Evolutionary conservation across 306 rosid species (phyloP), one percentile per base, ranked within the genome.

Genomic region (Pterocarpus macrocarpus): DNA sequence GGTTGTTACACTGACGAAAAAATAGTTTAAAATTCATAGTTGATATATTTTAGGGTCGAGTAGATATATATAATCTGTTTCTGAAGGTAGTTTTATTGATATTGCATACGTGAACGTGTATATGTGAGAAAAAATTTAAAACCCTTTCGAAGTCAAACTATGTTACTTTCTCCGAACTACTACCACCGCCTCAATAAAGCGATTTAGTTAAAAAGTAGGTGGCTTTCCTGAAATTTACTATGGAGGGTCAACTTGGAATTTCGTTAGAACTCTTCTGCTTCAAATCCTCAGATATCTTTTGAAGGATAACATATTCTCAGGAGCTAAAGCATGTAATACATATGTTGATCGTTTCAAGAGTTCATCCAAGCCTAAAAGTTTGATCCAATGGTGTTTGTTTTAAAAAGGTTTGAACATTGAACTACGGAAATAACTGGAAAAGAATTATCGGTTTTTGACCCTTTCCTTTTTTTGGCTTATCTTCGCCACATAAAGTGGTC

Each of bases 321-420:
- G 33, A 32, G 62, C 39, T 8, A 16, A 39, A 35, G 50, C 63
- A 32, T 61, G 44, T 34, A 61, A 30, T 14, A 32, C 15, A 32
- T 2, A 15, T 39, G 55, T 73, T 73, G 75, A 68, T 59, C 22
- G 43, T 76, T 85, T 80, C 68, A 77, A 82, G 53, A 53, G 55
- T 30, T 52, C 28, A 55, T 55, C 9, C 33, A 49, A 30, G 67
- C 30, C 75, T 10, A 70, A 68, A 70, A 4, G 75, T 63, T 64
- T 74, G 73, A 74, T 74, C 28, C 28, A 22, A 44, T 28, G 73
- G 70, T 50, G 22, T 34, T 73, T 59, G 9, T 7, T 11, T 16
- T 22, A 10, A 62, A 57, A n/a, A 49, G 17, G 53, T 83, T 83
- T 80, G 81, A 86, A 80, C 62, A 65, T 79, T 79, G 85, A 86